Base-by-base conservation (phyloP, 108 stramenopile species). In the Bacterosira constricta region DNA sequence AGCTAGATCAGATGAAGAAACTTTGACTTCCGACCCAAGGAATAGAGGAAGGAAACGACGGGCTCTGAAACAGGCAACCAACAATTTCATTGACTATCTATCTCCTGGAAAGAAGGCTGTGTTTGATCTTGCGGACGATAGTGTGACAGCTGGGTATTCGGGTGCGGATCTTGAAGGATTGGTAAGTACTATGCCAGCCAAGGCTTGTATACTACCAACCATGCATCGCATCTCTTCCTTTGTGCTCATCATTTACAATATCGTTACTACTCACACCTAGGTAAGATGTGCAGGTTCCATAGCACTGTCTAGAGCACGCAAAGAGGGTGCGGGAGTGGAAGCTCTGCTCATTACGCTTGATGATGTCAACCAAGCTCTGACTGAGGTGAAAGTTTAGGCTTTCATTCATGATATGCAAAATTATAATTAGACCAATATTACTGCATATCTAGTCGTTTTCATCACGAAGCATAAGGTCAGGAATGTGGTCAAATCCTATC, bases 81-180 rank as follows among this genome's bases (percentile, higher is more conserved):
- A 55, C 35, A 68, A 71, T 39, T 57, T 85, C 26, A 53, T 66
- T 15, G 73, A 69, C 31, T 62, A 58, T 17, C 27, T 79, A 0
- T 60, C 56, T 13, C 50, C 73, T 23, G 17, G 9, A 1, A 41
- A 38, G 29, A 57, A 71, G 23, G 20, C 45, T n/a, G 36, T 63
- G 23, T 68, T 60, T 29, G 90, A 91, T 76, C 77, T 92, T 59
- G 89, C 91, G 4, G 58, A 85, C 9, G 78, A 84, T 80, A 39
- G 51, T 44, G 71, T 70, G 57, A 92, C 92, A 15, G 83, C 69
- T 44, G 91, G 91, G 15, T 96, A 94, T 66, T 88, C 90, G 8
- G 97, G 97, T 34, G 69, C 69, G 6, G 96, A 96, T 52, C 63
- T 96, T 46, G 87, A 90, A 37, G 96, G 92, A 12, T 82, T 96